A percentile compares a stretch with the other conserved stretches of the same genome.
These are phyloP conservation scores for Boeremia lycopersici DNA, from an alignment of 2,329 filamentous ascomycete species.

Conservation along the genomic window DNA sequence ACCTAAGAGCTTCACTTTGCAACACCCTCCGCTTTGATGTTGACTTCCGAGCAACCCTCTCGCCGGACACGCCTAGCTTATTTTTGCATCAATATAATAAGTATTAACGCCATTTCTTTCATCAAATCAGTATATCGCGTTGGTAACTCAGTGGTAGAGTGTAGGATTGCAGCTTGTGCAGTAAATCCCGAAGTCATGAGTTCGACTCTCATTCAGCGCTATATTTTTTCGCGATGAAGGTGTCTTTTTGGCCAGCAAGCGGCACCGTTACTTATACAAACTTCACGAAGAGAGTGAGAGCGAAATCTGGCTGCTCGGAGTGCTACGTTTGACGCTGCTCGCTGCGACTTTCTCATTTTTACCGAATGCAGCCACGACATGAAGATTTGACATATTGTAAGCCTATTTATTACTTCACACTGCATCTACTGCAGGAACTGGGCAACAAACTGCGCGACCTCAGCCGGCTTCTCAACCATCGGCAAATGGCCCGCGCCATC, in stretches of 20 bases:
- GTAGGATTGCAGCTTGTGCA: constrained; percentile 24
- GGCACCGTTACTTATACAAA: too few species aligned
- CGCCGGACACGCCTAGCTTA: too few species aligned
- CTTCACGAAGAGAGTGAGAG: too few species aligned
- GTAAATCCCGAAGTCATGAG: constrained; percentile 26
- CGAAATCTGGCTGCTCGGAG: too few species aligned
- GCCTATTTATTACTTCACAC: neutral
- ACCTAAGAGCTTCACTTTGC: too few species aligned
- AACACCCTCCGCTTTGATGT: too few species aligned
- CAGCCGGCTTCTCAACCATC: constrained; percentile 76
- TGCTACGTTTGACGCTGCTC: too few species aligned
- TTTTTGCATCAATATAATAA: neutral
- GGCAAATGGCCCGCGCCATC: constrained; percentile 78
- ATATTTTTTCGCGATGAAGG: neutral
- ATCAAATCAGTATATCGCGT: neutral
- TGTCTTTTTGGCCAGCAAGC: too few species aligned
- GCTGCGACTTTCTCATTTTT: neutral
- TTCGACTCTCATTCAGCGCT: constrained; percentile 26
- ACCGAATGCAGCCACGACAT: neutral
- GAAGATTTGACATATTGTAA: neutral
- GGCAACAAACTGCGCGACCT: constrained; percentile 69
- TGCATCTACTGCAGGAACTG: constrained; percentile 9
- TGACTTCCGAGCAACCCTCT: too few species aligned
- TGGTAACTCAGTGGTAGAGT: constrained; percentile 23
- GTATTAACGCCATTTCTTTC: neutral